Conservation (phyloP, 345 rosid genomes). For the Murraya koenigii region DNA sequence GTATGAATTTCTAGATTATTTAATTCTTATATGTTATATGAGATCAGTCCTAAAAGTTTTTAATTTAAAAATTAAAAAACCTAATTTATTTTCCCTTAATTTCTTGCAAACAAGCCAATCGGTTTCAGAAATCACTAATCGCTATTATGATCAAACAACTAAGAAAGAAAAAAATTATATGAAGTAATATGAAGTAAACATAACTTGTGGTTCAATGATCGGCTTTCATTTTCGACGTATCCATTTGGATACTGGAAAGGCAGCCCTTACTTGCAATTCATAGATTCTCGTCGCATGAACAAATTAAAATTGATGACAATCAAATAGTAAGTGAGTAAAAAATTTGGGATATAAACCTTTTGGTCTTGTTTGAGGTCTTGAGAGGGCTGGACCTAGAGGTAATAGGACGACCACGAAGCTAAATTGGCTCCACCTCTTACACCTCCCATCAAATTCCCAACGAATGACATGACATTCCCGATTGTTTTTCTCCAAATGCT, state of each 20-base stretch:
- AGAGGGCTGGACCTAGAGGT: constrained; percentile 83
- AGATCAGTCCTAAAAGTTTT: no score
- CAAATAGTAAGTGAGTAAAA: no score
- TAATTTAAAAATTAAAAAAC: no score
- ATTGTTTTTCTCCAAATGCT: constrained; percentile 60
- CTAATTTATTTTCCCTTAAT: no score
- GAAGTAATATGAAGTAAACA: background rate
- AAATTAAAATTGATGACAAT: background rate
- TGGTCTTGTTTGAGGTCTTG: constrained; percentile 83
- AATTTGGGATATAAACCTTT: constrained; percentile 24
- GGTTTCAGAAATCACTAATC: background rate
- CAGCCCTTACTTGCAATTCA: no score
- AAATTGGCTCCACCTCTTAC: constrained; percentile 65
- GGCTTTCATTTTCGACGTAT: constrained; percentile 71
- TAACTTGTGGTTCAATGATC: constrained; percentile 72
- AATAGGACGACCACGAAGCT: constrained; percentile 93
- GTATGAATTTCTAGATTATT: no score
- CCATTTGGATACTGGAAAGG: no score
- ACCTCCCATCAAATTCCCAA: constrained; percentile 81
- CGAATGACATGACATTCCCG: constrained; percentile 65
- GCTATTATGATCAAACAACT: background rate
- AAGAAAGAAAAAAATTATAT: background rate
- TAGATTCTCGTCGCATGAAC: no score
- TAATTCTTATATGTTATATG: no score
- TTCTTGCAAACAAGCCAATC: no score